Evolutionary conservation across 768 basidiomycete species (phyloP), one percentile per base, ranked within the genome.

Genomic region (Pleurotus platypus): DNA sequence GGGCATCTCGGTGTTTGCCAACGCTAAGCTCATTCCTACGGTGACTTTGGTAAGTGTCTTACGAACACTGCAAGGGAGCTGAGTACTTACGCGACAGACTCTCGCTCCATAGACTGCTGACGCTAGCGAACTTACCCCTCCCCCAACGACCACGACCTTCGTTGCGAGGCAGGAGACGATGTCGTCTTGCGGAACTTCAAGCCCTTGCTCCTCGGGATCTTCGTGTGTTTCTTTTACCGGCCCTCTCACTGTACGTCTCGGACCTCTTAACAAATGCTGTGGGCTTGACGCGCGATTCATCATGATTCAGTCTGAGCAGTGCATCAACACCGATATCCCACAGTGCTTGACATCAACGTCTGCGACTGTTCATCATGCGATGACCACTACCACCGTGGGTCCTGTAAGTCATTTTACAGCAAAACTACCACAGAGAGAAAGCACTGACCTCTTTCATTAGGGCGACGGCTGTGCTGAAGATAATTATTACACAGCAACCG

Each of bases 211-310:
- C 8, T 50, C 49, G 5, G 49, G 49, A 9, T 50, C 49, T 12
- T n/a, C 49, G 7, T 50, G 49, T 37, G 38, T 50, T n/a, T 50
- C 49, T 9, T 50, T 50, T 22, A 50, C 49, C 2, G 49, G 49
- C 13, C 49, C 49, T 12, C 27, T 50, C 11, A 18, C 49, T 5
- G 49, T 50, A 22, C 16, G 49, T 50, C 43, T 45, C 30, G 11
- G 2, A 11, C 8, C 8, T 35, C 30, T 8, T 35, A 9, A 11
- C 2, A 35, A 35, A 8, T 45, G 43, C 43, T 45, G 43, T 45
- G 6, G n/a, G n/a, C n/a, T 22, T n/a, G n/a, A 22, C n/a, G 15
- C 27, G 12, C 49, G 16, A 8, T 37, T 35, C 49, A 30, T 35
- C 22, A 35, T 35, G 15, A 49, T 27, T 22, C 30, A 50, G 49